These are phyloP conservation scores for Aegilops bicornis DNA, from an alignment of 176 grass and related monocot genomes.

Conservation along the genomic window DNA sequence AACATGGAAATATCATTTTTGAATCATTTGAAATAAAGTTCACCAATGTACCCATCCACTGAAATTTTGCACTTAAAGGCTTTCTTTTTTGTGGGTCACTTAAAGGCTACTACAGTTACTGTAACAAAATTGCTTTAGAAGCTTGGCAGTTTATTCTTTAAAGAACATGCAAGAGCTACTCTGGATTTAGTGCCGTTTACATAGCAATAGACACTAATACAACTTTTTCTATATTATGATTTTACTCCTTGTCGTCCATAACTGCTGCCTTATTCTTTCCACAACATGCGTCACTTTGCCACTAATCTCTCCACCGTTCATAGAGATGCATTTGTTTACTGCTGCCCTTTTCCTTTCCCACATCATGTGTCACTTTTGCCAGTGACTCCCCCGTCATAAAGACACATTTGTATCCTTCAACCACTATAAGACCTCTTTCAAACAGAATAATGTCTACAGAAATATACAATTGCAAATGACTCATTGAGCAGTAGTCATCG, in stretches of 20 bases:
- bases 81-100: too few species aligned
- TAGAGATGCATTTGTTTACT: slow-evolving; percentile 10
- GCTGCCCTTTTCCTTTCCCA: background rate
- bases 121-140: background rate
- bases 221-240: background rate
- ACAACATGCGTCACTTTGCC: background rate
- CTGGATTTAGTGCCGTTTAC: slow-evolving; percentile 2
- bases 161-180: background rate
- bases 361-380: background rate
- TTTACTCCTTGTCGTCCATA: background rate
- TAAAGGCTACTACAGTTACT: background rate
- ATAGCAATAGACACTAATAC: background rate
- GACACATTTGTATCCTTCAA: background rate
- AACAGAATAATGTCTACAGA: background rate
- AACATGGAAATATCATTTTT: too few species aligned
- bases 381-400: background rate
- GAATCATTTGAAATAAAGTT: too few species aligned
- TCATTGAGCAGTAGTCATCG: background rate
- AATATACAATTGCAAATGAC: background rate
- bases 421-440: background rate
- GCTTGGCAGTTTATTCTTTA: background rate
- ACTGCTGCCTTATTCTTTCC: background rate
- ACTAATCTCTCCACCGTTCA: background rate
- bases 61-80: background rate
- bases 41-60: too few species aligned